Conservation (phyloP, 2,329 filamentous ascomycete genomes). For the Colletotrichum liriopes region DNA sequence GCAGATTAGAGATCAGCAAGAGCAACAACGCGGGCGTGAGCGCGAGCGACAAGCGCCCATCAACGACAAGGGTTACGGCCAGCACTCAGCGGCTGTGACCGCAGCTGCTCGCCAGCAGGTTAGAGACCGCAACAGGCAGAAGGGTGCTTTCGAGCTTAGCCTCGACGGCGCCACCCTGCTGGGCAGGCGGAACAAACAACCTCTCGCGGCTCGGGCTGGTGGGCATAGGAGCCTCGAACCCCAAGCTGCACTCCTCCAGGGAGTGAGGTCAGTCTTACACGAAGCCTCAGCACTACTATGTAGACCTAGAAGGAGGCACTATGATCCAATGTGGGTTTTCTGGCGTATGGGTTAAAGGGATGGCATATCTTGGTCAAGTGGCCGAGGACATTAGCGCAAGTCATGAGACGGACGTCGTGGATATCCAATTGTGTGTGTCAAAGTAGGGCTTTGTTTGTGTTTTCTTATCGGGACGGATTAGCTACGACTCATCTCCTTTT, state of each 20-base stretch:
- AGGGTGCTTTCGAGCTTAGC: constrained; percentile 91
- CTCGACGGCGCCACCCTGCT: constrained; percentile 92
- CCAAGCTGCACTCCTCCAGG: constrained; percentile 24
- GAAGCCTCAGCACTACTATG: neutral
- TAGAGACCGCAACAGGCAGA: constrained; percentile 75
- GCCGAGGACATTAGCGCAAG: constrained; percentile 35
- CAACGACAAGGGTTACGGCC: constrained; percentile 82
- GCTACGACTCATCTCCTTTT: constrained; percentile 32
- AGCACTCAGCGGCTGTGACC: constrained; percentile 88
- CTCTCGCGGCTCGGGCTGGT: constrained; percentile 60
- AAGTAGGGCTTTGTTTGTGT: constrained; percentile 25
- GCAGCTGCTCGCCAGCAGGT: constrained; percentile 88
- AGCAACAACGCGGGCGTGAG: constrained; percentile 62
- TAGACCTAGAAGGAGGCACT: constrained; percentile 21
- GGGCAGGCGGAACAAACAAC: constrained; percentile 76
- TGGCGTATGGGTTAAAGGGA: constrained; percentile 37
- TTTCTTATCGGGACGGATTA: constrained; percentile 29
- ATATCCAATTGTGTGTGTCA: constrained; percentile 39
- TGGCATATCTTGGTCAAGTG: constrained; percentile 40
- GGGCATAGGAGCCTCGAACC: constrained; percentile 42
- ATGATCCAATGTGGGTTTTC: constrained; percentile 25
- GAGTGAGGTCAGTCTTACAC: neutral
- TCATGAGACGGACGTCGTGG: constrained; percentile 39
- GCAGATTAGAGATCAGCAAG: constrained; percentile 77
- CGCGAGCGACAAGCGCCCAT: constrained; percentile 58